phyloP scores from a whole-genome alignment of 2,329 filamentous ascomycete genomes.

The Diplodia corticola region DNA sequence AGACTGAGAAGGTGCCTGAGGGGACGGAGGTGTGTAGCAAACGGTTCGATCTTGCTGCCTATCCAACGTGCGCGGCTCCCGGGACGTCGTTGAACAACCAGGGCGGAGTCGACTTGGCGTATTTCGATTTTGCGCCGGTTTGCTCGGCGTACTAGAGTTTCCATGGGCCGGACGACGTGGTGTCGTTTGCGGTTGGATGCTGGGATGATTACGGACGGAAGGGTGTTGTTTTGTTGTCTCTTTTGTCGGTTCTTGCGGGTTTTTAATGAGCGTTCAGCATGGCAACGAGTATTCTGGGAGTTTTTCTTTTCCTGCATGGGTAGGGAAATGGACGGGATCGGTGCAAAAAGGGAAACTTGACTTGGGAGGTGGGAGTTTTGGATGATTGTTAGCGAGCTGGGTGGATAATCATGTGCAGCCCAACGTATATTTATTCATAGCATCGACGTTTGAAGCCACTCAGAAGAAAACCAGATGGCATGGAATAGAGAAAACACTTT shows the following conservation, averaged over 20 bases:
- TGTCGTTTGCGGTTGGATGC: neutral
- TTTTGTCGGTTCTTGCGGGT: neutral
- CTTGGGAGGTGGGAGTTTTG: too few species aligned
- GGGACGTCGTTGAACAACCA: neutral
- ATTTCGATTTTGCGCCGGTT: neutral
- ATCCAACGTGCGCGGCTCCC: neutral
- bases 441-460: too few species aligned
- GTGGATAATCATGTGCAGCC: too few species aligned
- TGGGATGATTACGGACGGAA: neutral
- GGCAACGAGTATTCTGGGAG: neutral
- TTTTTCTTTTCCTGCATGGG: too few species aligned
- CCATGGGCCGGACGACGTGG: neutral
- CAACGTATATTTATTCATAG: too few species aligned
- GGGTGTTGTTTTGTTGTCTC: neutral
- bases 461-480: too few species aligned
- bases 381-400: too few species aligned
- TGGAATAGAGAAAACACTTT: too few species aligned
- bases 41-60: too few species aligned
- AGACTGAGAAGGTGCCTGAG: too few species aligned
- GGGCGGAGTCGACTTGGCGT: neutral
- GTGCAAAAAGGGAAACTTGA: neutral
- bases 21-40: too few species aligned
- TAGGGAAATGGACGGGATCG: too few species aligned
- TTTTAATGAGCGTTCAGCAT: neutral
- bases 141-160: neutral